phyloP scores from a whole-genome alignment of 805 yeast species.

The Candida silvicultrix region DNA sequence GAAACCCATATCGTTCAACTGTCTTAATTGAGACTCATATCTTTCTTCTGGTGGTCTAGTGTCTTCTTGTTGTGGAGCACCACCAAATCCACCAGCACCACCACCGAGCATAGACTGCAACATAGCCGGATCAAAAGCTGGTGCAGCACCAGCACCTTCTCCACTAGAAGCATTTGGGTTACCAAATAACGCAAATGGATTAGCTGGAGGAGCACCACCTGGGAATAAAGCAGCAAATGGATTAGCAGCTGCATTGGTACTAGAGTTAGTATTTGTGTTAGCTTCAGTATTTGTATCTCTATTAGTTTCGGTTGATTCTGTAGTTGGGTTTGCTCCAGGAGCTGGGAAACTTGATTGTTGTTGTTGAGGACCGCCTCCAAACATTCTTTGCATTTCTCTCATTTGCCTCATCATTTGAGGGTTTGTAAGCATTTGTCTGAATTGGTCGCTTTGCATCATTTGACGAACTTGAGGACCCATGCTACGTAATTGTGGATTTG shows the following conservation, averaged over 20 bases:
- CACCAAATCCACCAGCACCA: conserved; percentile 15
- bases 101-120: conserved; percentile 41
- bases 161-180: conserved; percentile 20
- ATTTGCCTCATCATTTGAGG: conserved; percentile 82
- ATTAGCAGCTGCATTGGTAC: conserved; percentile 25
- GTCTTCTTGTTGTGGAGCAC: conserved; percentile 30
- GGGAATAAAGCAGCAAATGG: conserved; percentile 46
- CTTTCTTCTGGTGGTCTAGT: conserved; percentile 77
- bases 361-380: conserved; percentile 28
- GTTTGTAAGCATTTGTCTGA: conserved; percentile 73
- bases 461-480: conserved; percentile 89
- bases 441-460: conserved; percentile 76
- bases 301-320: conserved; percentile 14
- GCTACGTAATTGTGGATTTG: conserved; percentile 75
- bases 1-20: conserved; percentile 80
- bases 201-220: conserved; percentile 26
- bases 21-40: conserved; percentile 65
- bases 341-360: conserved; percentile 36
- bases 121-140: conserved; percentile 42
- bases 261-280: conserved; percentile 9
- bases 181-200: conserved; percentile 36
- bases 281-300: conserved; percentile 12
- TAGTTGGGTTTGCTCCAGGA: conserved; percentile 34
- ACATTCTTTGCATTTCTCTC: conserved; percentile 63
- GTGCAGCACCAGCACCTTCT: conserved; percentile 23